These are phyloP conservation scores for Fusarium odoratissimum DNA, from an alignment of 2,329 filamentous ascomycete genomes.

Conservation along the genomic window DNA sequence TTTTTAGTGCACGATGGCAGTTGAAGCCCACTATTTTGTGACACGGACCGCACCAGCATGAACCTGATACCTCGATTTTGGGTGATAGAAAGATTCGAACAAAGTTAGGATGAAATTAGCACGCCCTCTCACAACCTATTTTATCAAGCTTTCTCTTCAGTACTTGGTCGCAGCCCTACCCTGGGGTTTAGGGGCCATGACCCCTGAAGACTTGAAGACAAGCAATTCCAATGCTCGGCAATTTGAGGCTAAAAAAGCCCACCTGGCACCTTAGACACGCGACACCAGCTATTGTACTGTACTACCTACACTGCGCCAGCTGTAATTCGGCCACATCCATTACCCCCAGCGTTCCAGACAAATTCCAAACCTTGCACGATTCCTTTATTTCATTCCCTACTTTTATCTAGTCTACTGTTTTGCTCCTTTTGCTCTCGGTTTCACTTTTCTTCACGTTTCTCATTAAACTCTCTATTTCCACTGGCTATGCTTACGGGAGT, in stretches of 20 bases:
- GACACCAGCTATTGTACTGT: conserved; percentile 26
- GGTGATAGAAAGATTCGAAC: not conserved
- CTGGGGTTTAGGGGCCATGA: conserved; percentile 25
- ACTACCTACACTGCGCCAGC: not conserved
- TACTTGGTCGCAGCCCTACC: not conserved
- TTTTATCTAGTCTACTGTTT: not conserved
- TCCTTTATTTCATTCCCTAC: conserved; percentile 14
- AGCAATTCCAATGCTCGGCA: conserved; percentile 41
- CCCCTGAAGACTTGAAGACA: conserved; percentile 38
- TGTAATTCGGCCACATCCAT: conserved; percentile 18
- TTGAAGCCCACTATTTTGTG: conserved; percentile 33
- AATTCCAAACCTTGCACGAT: conserved; percentile 28
- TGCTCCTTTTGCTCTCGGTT: conserved; percentile 1
- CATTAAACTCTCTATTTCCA: not conserved
- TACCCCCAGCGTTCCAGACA: conserved; percentile 30
- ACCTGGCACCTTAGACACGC: conserved; percentile 29
- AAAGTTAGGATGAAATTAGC: not conserved
- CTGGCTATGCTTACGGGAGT: conserved; percentile 34
- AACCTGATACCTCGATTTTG: not conserved
- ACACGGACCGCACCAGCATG: conserved; percentile 33
- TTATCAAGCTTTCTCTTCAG: not conserved
- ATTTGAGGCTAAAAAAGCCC: conserved; percentile 35
- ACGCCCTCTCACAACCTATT: not conserved
- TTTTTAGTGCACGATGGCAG: conserved; percentile 41
- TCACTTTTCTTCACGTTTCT: not conserved